Base-by-base conservation (phyloP, 768 basidiomycete species). In the Kwoniella sp. region DNA sequence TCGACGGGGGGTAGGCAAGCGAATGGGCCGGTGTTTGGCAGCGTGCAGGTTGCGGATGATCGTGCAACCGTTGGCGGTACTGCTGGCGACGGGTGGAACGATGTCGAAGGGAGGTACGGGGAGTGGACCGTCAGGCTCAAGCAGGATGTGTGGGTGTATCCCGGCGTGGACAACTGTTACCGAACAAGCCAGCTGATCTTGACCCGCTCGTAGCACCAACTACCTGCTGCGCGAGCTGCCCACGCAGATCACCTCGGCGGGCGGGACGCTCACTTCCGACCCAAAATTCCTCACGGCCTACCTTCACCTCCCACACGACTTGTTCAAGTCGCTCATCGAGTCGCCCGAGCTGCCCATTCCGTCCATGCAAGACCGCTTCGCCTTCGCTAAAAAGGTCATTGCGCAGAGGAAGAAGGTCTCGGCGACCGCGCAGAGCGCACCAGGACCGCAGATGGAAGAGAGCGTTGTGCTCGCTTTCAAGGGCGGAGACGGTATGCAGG, bases 391-490 rank as follows among this genome's bases (percentile, higher is more conserved):
- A 74, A 88, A 88, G 59, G 87, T 84, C 11, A 85, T 92, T 65
- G 86, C 88, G 64, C 65, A 84, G 64, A 80, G 89, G 62, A 92
- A 88, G 75, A 83, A 82, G 68, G 9, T 25, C 25, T 26, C 12
- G 10, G 7, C 15, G 15, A 34, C 14, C 7, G 39, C 38, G n/a
- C 27, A 22, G 8, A 37, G 5, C 7, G 36, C 42, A 17, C n/a
- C 9, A 28, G 58, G 52, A 12, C 44, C 39, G 17, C 20, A 23
- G 2, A 56, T 58, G 46, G 63, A 70, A 73, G 89, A 91, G 76
- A 88, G 87, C n/a, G 89, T 92, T 36, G 89, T 93, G 46, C 79
- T 92, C 62, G 88, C 88, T 31, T 89, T 91, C 76, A 87, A 87
- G 52, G 85, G 83, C 32, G 74, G 83, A 79, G 44, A 80, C 51